phyloP scores from a whole-genome alignment of 371 early-diverging fungal species.

The Mortierella sp. region DNA sequence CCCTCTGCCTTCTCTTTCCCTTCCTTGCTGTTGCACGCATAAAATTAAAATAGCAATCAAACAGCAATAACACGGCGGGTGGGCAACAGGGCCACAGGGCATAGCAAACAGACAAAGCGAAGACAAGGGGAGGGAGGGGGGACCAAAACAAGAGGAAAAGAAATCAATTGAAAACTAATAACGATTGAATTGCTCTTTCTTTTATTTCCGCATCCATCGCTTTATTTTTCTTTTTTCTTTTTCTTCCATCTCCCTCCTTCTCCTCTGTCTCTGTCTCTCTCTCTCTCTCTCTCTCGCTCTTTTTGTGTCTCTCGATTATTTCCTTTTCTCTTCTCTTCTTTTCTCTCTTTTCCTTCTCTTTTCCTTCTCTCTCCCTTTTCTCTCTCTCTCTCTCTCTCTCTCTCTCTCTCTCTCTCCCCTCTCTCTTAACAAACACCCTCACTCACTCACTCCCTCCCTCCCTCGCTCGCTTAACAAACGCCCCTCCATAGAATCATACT shows the following conservation, averaged over 20 bases:
- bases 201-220: background rate
- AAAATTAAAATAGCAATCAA: background rate
- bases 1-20: background rate
- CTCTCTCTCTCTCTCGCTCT: background rate
- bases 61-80: background rate
- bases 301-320: too few relatives aligned
- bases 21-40: background rate
- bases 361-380: background rate
- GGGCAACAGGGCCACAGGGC: background rate
- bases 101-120: too few relatives aligned
- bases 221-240: background rate
- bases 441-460: background rate
- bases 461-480: too few relatives aligned
- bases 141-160: background rate
- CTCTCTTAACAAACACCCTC: background rate
- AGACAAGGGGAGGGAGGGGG: too few relatives aligned
- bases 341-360: background rate
- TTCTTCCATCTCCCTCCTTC: background rate
- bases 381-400: background rate
- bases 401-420: background rate
- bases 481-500: too few relatives aligned
- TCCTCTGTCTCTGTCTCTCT: background rate
- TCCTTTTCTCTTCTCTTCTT: background rate
- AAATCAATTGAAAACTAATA: too few relatives aligned
- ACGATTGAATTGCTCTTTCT: background rate